Evolutionary conservation across 306 rosid genomes (phyloP).

Genomic region (Quercus robur): DNA sequence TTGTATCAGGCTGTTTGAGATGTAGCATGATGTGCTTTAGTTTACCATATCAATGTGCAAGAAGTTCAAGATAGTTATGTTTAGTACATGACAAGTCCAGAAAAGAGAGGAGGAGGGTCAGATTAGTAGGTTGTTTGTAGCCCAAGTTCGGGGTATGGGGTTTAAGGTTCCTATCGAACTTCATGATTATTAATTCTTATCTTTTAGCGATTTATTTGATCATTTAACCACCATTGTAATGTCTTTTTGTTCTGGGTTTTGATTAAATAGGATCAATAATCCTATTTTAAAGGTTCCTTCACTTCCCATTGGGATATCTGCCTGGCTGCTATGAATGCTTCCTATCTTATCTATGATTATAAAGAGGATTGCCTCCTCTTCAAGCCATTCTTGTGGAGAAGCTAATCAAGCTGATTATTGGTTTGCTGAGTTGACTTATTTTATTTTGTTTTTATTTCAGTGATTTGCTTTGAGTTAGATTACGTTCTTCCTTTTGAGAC

Average conservation of each 20-base stretch:
- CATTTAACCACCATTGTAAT: not conserved
- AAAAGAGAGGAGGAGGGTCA: not conserved
- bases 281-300: not conserved
- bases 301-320: not conserved
- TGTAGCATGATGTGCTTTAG: not conserved
- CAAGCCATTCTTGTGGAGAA: not conserved
- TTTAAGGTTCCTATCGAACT: not conserved
- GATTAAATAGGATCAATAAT: not conserved
- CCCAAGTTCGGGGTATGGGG: not conserved
- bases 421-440: not conserved
- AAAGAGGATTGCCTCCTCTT: not conserved
- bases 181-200: not conserved
- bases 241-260: not conserved
- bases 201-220: not conserved
- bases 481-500: not conserved
- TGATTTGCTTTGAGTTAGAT: not conserved
- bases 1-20: not conserved
- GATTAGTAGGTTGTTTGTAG: not conserved
- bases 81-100: not conserved
- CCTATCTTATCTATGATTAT: not conserved
- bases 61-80: not conserved
- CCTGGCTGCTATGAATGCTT: not conserved
- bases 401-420: not conserved
- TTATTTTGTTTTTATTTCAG: not conserved
- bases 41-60: not conserved